Percentiles rank a stretch among this genome's conserved stretches.
phyloP scores from a whole-genome alignment of 2,329 filamentous ascomycete genomes.

The Emmonsiellopsis sp. region DNA sequence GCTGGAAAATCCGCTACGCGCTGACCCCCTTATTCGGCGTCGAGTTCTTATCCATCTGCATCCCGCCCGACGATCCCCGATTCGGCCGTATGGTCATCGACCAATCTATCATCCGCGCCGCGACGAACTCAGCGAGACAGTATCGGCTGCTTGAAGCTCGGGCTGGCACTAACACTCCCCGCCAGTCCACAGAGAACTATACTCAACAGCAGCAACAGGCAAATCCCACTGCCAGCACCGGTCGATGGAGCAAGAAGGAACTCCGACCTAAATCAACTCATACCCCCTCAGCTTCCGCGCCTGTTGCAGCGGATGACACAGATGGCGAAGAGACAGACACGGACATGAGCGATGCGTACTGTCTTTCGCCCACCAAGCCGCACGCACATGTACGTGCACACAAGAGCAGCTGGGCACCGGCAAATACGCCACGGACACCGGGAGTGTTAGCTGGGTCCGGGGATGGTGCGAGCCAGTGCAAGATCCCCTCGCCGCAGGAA shows the following conservation, averaged over 20 bases:
- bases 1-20: slow-evolving; percentile 70
- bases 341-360: background rate
- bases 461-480: background rate
- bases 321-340: background rate
- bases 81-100: slow-evolving; percentile 19
- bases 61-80: slow-evolving; percentile 49
- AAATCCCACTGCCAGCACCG: background rate
- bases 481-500: slow-evolving; percentile 15
- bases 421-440: slow-evolving; percentile 31
- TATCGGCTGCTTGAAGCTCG: slow-evolving; percentile 11
- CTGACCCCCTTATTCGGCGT: slow-evolving; percentile 86
- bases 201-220: background rate
- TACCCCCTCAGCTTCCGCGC: too few relatives aligned
- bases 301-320: background rate
- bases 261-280: background rate
- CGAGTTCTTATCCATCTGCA: slow-evolving; percentile 66
- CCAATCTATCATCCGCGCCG: slow-evolving; percentile 15
- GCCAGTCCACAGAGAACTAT: too few relatives aligned
- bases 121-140: slow-evolving; percentile 15
- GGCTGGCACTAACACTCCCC: background rate
- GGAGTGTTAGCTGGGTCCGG: background rate
- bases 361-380: background rate
- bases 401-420: slow-evolving; percentile 20
- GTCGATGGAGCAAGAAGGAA: background rate
- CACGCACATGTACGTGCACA: background rate